Evolutionary conservation across 2,329 filamentous ascomycete species (phyloP).

Genomic region (Sodiomyces alkalinus): DNA sequence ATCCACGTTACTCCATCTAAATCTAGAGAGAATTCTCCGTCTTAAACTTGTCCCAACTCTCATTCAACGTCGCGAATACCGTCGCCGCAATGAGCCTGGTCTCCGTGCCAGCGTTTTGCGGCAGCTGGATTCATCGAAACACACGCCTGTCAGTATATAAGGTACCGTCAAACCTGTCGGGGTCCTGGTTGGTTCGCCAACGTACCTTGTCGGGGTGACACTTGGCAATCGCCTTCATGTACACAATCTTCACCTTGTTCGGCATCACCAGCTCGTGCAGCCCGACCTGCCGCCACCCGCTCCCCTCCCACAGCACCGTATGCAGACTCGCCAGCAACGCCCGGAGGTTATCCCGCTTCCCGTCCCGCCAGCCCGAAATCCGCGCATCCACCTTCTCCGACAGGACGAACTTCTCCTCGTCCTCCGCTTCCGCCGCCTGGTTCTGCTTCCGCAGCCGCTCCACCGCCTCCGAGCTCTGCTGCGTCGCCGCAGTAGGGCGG

Average conservation of each 20-base stretch:
- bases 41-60: slow-evolving; percentile 62
- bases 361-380: slow-evolving; percentile 69
- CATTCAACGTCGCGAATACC: slow-evolving; percentile 54
- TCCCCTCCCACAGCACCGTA: slow-evolving; percentile 75
- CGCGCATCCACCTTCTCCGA: slow-evolving; percentile 72
- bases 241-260: slow-evolving; percentile 90
- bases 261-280: slow-evolving; percentile 86
- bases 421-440: slow-evolving; percentile 66
- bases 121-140: slow-evolving; percentile 28
- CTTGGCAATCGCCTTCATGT: slow-evolving; percentile 99
- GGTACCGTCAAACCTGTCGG: not conserved
- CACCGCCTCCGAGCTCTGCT: slow-evolving; percentile 59
- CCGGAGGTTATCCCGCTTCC: slow-evolving; percentile 83
- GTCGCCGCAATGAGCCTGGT: slow-evolving; percentile 48
- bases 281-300: slow-evolving; percentile 93
- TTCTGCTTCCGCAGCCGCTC: slow-evolving; percentile 71
- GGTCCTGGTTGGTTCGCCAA: no score
- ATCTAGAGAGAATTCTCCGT: slow-evolving; percentile 49
- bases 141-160: not conserved
- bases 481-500: slow-evolving; percentile 24
- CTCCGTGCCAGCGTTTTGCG: slow-evolving; percentile 50
- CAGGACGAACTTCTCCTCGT: slow-evolving; percentile 86
- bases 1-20: no score
- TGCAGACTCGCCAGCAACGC: slow-evolving; percentile 80
- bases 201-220: slow-evolving; percentile 96